Conservation (phyloP, 2,329 filamentous ascomycete genomes). For the Fusarium albosuccineum region DNA sequence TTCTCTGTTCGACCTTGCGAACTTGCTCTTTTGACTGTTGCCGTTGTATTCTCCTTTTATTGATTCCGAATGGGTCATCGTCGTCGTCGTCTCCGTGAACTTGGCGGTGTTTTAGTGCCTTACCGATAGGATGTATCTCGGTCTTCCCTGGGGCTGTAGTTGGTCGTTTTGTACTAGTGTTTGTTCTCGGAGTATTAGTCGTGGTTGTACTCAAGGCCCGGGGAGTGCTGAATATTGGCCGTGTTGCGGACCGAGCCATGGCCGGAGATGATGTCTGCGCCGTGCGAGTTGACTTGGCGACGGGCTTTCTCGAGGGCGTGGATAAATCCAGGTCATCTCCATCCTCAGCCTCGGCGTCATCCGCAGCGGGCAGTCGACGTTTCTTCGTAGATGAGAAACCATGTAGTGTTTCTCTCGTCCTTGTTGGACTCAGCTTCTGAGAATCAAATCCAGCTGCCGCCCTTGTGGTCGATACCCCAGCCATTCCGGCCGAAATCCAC, state of each 20-base stretch:
- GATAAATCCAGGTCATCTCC: slow-evolving; percentile 27
- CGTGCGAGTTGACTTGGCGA: slow-evolving; percentile 17
- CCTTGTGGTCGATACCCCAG: slow-evolving; percentile 40
- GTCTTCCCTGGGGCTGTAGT: slow-evolving; percentile 16
- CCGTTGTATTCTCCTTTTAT: slow-evolving; percentile 48
- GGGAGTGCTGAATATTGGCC: slow-evolving; percentile 32
- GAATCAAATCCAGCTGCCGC: slow-evolving; percentile 47
- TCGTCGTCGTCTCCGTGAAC: slow-evolving; percentile 42
- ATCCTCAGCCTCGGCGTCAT: slow-evolving; percentile 36
- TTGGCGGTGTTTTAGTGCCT: background rate
- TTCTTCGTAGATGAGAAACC: slow-evolving; percentile 23
- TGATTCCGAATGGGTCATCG: slow-evolving; percentile 54
- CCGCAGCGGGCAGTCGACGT: slow-evolving; percentile 19
- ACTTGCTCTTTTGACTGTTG: slow-evolving; percentile 49
- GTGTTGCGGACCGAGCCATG: slow-evolving; percentile 21
- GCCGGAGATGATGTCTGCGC: slow-evolving; percentile 20
- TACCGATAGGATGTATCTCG: background rate
- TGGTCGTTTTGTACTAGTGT: slow-evolving; percentile 5
- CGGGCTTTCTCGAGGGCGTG: slow-evolving; percentile 32
- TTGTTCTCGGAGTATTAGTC: slow-evolving; percentile 14
- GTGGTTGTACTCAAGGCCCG: slow-evolving; percentile 16
- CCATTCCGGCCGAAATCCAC: slow-evolving; percentile 42
- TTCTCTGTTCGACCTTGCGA: slow-evolving; percentile 33
- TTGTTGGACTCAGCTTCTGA: slow-evolving; percentile 34
- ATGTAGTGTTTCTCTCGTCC: slow-evolving; percentile 1